Conservation (phyloP, 148 eudicot species). For the Nepenthes gracilis region DNA sequence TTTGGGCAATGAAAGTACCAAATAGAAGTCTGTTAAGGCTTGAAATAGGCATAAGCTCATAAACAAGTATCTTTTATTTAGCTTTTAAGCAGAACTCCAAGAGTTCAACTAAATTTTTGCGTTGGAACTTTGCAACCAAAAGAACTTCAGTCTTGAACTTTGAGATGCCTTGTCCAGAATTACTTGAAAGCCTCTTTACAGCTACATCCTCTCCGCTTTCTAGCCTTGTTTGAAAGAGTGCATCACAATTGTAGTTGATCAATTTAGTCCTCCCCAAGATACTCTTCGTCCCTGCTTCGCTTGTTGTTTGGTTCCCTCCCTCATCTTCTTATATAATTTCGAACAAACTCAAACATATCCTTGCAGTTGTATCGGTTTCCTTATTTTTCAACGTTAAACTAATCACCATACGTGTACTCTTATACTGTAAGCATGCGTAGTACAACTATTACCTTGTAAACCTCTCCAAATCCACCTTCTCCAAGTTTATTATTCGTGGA, state of each 20-base stretch:
- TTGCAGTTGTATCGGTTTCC: too few species aligned
- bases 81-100: conserved; percentile 7
- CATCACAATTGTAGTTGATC: too few species aligned
- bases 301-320: neutral
- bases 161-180: too few species aligned
- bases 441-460: too few species aligned
- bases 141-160: conserved; percentile 7
- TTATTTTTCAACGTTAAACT: too few species aligned
- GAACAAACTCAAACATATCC: neutral
- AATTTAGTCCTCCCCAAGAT: too few species aligned
- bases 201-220: conserved; percentile 13
- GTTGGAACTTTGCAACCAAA: conserved; percentile 12
- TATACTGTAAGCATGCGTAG: neutral
- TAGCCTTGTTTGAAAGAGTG: too few species aligned
- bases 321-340: too few species aligned
- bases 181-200: conserved; percentile 13
- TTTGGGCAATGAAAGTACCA: conserved; percentile 11
- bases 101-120: conserved; percentile 13
- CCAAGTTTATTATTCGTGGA: too few species aligned
- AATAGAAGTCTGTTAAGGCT: conserved; percentile 10
- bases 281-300: neutral
- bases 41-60: conserved; percentile 12
- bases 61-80: conserved; percentile 15
- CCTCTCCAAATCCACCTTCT: too few species aligned
- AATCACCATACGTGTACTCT: too few species aligned